Evolutionary conservation across 2,329 filamentous ascomycete species (phyloP).

Genomic region (Stagonosporopsis cucurbitacearum): DNA sequence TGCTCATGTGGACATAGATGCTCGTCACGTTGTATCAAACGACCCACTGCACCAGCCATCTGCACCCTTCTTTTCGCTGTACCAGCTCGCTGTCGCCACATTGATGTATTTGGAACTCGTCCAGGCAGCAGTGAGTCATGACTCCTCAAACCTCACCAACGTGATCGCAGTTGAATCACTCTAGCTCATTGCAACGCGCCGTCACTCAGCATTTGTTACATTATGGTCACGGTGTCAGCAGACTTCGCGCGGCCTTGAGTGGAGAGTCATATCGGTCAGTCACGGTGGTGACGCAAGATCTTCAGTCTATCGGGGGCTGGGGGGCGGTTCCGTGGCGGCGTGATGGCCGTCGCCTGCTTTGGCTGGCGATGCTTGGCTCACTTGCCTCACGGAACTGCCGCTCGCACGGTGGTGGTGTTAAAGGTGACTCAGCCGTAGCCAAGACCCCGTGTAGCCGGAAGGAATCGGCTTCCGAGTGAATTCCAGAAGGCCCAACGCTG

Average conservation of each 20-base stretch:
- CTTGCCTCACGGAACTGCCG: conserved; percentile 13
- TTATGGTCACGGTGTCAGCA: conserved; percentile 39
- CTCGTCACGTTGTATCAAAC: conserved; percentile 3
- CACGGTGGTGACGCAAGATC: conserved; percentile 30
- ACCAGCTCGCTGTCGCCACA: background rate
- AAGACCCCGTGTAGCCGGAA: conserved; percentile 13
- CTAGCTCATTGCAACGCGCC: conserved; percentile 9
- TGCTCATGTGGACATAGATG: background rate
- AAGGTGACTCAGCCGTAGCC: conserved; percentile 35
- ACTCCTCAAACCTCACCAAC: conserved; percentile 1
- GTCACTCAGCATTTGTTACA: conserved; percentile 11
- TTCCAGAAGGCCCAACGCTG: conserved; percentile 14
- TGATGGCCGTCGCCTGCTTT: conserved; percentile 29
- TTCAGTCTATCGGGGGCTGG: conserved; percentile 16
- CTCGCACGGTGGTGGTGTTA: conserved; percentile 18
- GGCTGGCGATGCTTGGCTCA: conserved; percentile 23
- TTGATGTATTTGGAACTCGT: conserved; percentile 5
- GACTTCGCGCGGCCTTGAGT: conserved; percentile 26
- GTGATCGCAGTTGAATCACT: conserved; percentile 15
- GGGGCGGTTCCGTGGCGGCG: conserved; percentile 15
- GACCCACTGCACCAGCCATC: conserved; percentile 7
- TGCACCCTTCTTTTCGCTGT: background rate
- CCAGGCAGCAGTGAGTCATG: conserved; percentile 22
- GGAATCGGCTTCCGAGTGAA: conserved; percentile 11
- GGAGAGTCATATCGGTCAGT: conserved; percentile 25